Base-by-base conservation (phyloP, 2,329 filamentous ascomycete genomes). In the Talaromyces sp. region DNA sequence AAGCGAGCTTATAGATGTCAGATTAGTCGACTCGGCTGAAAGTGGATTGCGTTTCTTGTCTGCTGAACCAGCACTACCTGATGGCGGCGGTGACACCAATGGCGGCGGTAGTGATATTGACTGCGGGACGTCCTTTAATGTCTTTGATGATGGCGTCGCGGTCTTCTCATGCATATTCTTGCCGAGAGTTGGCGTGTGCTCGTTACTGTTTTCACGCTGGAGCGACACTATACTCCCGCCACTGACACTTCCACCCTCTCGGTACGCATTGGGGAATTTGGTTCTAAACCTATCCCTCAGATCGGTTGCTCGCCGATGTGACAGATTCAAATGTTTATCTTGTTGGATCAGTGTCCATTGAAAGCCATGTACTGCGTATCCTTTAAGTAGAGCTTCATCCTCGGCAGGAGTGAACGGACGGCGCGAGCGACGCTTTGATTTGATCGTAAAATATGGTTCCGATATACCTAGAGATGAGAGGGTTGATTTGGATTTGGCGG, bases 231-330 rank as follows among this genome's bases (percentile, higher is more conserved):
- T 62, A 5, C 68, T 69, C 45, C 75, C 76, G 19, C 74, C 74
- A 25, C 72, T 78, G 25, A 78, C 76, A 19, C 77, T 77, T n/a
- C 78, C 78, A 2, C 78, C 78, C 34, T 79, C 74, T 13, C 79
- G 80, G 70, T 88, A 89, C 19, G 82, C 78, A 34, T 86, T 80
- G 0, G 86, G 85, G 69, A 84, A 89, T 36, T 82, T 81, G 7
- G 85, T 87, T 17, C 87, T 80, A 68, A 89, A 87, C 3, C 86
- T 83, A 72, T 89, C 87, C 36, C 87, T 80, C 15, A 89, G 72
- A 70, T 89, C 87, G 1, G 85, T 87, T 17, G 84, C 79, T 53
- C 82, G 82, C 49, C 86, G 81, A 68, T 82, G 78, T 10, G 74
- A 71, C 53, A 89, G 80, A 13, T 81, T 80, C 2, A 88, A 74